Evolutionary conservation across 1,284 basidiomycete genomes (phyloP).

Genomic region (Malassezia obtusa): DNA sequence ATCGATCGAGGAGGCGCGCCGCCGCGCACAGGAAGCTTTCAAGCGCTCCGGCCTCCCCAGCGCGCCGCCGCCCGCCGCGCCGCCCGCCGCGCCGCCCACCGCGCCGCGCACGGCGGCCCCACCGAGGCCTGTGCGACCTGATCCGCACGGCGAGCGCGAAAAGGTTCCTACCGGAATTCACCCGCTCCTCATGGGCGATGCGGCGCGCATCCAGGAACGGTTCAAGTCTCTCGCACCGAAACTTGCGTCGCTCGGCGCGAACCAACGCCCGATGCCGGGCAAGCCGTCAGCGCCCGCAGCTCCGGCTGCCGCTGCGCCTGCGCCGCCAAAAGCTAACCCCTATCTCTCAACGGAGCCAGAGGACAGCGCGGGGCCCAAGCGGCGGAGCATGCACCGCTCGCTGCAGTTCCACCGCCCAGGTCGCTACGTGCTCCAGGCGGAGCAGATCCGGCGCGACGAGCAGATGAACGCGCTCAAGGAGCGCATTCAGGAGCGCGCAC

Average conservation of each 20-base stretch:
- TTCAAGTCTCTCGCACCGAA: constrained; percentile 12
- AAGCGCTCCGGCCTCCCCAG: constrained; percentile 6
- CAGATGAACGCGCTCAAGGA: constrained; percentile 85
- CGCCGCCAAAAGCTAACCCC: constrained; percentile 20
- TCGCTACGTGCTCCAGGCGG: constrained; percentile 35
- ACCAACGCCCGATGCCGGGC: neutral
- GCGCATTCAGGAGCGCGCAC: constrained; percentile 78
- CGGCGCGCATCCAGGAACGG: constrained; percentile 14
- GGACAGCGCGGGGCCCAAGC: constrained; percentile 23
- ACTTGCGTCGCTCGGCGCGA: constrained; percentile 13
- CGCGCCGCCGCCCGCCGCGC: neutral
- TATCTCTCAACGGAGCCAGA: constrained; percentile 19
- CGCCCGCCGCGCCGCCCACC: neutral
- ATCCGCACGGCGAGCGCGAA: neutral
- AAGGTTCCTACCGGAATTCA: constrained; percentile 29
- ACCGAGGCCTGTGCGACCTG: neutral
- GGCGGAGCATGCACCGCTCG: constrained; percentile 28
- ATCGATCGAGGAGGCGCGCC: constrained; percentile 14
- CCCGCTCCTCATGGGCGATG: constrained; percentile 26
- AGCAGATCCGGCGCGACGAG: constrained; percentile 48
- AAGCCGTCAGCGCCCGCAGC: neutral
- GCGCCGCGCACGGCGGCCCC: neutral
- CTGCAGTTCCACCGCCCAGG: constrained; percentile 43
- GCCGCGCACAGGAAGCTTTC: constrained; percentile 14
- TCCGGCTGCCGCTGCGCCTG: neutral